Evolutionary conservation across 169 alveolate genomes (phyloP).

Genomic region (Plasmodium inui): DNA sequence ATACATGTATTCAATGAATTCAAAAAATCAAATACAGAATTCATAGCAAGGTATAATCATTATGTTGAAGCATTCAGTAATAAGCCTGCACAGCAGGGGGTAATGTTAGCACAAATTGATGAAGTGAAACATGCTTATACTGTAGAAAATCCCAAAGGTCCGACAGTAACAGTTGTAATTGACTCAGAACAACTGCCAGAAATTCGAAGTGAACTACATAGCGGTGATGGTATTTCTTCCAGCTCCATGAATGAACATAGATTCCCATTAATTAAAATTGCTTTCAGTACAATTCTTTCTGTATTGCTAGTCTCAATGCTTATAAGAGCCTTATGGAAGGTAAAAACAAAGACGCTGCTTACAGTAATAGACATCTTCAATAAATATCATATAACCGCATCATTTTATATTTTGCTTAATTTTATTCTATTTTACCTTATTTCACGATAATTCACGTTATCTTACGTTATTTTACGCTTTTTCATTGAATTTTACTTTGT

Average conservation of each 20-base stretch:
- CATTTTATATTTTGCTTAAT: not conserved
- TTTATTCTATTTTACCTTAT: not conserved
- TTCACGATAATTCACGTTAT: not conserved
- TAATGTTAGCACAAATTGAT: not conserved
- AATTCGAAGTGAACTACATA: not conserved
- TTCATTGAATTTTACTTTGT: not conserved
- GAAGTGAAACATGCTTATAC: not conserved
- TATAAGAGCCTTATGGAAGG: not conserved
- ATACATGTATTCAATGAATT: not conserved
- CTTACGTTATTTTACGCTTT: not conserved
- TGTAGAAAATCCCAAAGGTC: not conserved
- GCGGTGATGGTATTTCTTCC: not conserved
- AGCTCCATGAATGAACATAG: not conserved
- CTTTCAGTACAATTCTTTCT: not conserved
- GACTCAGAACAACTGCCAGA: not conserved
- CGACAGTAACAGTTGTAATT: not conserved
- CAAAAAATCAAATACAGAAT: not conserved
- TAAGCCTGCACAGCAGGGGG: not conserved
- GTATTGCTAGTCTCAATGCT: not conserved
- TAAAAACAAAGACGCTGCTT: not conserved
- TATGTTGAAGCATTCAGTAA: not conserved
- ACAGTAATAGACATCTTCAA: not conserved
- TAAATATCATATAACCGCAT: not conserved
- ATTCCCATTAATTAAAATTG: not conserved
- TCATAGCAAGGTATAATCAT: not conserved